Percentiles rank a stretch among this genome's conserved stretches.
These are phyloP conservation scores for Helicocarpus griseus DNA, from an alignment of 2,329 filamentous ascomycete species.

Conservation along the genomic window DNA sequence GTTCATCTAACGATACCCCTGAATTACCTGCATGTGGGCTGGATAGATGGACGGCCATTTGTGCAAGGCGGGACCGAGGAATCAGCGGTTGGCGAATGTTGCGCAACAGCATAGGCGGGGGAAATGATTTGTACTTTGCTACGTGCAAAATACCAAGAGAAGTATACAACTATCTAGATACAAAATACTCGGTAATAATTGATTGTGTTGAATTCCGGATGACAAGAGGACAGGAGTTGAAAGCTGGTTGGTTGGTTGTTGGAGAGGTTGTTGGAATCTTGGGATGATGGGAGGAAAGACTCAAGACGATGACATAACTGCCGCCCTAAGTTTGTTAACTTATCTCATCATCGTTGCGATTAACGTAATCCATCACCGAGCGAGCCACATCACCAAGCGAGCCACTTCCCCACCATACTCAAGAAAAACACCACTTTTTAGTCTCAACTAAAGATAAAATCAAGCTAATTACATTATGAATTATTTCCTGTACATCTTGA, in stretches of 20 bases:
- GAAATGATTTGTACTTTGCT: neutral
- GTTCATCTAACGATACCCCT: conserved; percentile 35
- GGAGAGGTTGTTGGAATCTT: neutral
- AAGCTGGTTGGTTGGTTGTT: neutral
- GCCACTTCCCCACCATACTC: too few relatives aligned
- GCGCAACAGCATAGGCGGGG: conserved; percentile 9
- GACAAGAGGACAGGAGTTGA: too few relatives aligned
- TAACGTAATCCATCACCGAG: too few relatives aligned
- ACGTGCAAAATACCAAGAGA: neutral
- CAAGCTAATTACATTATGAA: too few relatives aligned
- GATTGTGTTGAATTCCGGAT: neutral
- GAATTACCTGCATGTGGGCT: conserved; percentile 1
- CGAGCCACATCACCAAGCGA: too few relatives aligned
- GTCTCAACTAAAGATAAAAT: too few relatives aligned
- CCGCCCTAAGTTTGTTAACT: too few relatives aligned
- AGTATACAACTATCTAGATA: neutral
- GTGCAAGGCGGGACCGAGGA: conserved; percentile 7
- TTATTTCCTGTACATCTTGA: too few relatives aligned
- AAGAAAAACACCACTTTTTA: too few relatives aligned
- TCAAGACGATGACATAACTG: too few relatives aligned
- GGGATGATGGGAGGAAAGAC: too few relatives aligned
- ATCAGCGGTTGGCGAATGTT: neutral
- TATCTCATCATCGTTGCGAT: too few relatives aligned
- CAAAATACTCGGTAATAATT: neutral
- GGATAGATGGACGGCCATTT: conserved; percentile 12